A percentile compares a stretch with the other conserved stretches of the same genome.
Evolutionary conservation across 2,329 filamentous ascomycete genomes (phyloP).

Genomic region (Emmonsiellopsis sp.): DNA sequence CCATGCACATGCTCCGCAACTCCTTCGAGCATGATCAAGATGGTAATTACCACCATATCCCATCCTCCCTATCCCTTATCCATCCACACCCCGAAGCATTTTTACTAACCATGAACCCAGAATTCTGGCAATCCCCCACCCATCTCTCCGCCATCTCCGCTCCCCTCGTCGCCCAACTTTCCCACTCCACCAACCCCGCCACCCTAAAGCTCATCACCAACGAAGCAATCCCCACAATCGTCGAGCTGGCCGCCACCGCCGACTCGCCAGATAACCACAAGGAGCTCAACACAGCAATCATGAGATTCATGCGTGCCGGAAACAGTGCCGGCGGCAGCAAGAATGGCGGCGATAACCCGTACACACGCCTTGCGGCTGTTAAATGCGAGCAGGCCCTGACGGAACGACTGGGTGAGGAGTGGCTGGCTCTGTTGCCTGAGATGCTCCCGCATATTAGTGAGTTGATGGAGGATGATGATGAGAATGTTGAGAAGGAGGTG

Average conservation of each 20-base stretch:
- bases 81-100: not conserved
- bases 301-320: conserved; percentile 64
- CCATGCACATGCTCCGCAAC: conserved; percentile 62
- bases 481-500: conserved; percentile 82
- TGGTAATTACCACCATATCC: conserved; percentile 32
- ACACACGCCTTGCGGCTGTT: conserved; percentile 71
- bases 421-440: conserved; percentile 82
- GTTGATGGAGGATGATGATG: conserved; percentile 91
- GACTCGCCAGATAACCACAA: conserved; percentile 87
- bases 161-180: conserved; percentile 62
- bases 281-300: conserved; percentile 68
- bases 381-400: conserved; percentile 74
- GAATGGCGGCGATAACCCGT: conserved; percentile 48
- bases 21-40: conserved; percentile 87
- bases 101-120: conserved; percentile 17
- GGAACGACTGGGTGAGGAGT: conserved; percentile 78
- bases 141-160: conserved; percentile 69
- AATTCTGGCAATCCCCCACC: conserved; percentile 88
- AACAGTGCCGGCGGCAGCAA: conserved; percentile 16
- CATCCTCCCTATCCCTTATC: not conserved
- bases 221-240: conserved; percentile 63
- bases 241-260: conserved; percentile 69
- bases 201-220: conserved; percentile 39
- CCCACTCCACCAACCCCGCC: conserved; percentile 29
- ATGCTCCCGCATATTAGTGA: conserved; percentile 96